Base-by-base conservation (phyloP, 306 rosid genomes). In the Vigna unguiculata region DNA sequence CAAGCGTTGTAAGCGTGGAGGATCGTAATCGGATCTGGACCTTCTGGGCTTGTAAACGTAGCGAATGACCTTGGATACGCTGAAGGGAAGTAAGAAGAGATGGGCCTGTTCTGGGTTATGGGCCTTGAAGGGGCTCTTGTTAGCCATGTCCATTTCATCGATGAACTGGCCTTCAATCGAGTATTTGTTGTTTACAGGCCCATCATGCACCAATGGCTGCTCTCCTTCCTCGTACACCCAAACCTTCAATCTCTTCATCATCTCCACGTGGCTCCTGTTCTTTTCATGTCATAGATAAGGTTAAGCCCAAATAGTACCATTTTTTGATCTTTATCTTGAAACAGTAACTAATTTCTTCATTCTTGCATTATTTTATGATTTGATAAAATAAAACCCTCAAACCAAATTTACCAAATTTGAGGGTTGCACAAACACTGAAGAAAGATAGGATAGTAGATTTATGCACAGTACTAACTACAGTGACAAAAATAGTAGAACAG, bases 111-210 rank as follows among this genome's bases (percentile, higher is more conserved):
- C 78, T 19, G 80, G 91, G 71, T 40, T 0, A 40, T 82, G 80
- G 3, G 15, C 89, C 43, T 59, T 84, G 70, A 88, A 91, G 21
- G 83, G 84, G 28, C 88, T 83, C 7, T 55, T 80, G n/a, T 77
- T 77, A 64, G 77, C 81, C 32, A 75, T 78, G 24, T 89, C 96
- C 21, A 89, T 43, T 80, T 91, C 96, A 5, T 91, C 91, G 0
- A 91, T 91, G 86, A 88, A 87, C 32, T 87, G 91, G 7, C 96
- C 96, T 67, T 89, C 96, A 13, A 89, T 91, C 9, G 93, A 70
- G 76, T 91, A 91, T 61, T 87, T 91, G 75, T 89, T 83, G 32
- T 86, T 87, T 71, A 84, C 66, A 7, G 96, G 96, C 9, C 93
- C 96, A 66, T 57, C 76, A 36, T 91, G 96, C 9, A 85, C 73